These are phyloP conservation scores for Colletotrichum tofieldiae DNA, from an alignment of 2,329 filamentous ascomycete species.

Conservation along the genomic window DNA sequence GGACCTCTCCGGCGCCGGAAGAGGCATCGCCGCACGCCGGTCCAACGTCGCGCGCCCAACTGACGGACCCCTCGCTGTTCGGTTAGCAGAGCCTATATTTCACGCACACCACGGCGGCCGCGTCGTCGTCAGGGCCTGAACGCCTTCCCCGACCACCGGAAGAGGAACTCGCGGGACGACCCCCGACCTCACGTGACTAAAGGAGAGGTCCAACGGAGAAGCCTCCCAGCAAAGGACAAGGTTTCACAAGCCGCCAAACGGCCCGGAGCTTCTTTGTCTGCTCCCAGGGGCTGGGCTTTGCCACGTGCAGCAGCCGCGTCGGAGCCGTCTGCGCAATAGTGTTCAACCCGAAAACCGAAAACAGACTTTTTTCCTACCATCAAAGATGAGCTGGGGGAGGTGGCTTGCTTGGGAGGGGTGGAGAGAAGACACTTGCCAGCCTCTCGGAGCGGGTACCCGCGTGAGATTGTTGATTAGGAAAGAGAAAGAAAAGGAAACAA, in stretches of 20 bases:
- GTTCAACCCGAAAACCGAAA: too few species aligned
- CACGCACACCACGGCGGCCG: not conserved
- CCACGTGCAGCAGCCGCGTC: not conserved
- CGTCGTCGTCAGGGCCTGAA: not conserved
- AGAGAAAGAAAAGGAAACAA: not conserved
- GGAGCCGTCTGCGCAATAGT: not conserved
- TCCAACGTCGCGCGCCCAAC: not conserved
- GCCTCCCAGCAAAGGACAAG: too few species aligned
- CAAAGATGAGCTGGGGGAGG: not conserved
- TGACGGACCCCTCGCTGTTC: not conserved
- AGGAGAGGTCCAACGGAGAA: not conserved
- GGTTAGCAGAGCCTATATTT: not conserved
- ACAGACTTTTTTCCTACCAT: too few species aligned
- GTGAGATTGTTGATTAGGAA: not conserved
- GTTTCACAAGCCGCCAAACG: not conserved
- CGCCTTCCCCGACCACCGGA: not conserved
- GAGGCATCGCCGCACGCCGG: not conserved
- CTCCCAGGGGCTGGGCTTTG: too few species aligned
- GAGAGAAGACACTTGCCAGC: not conserved
- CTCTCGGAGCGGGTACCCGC: not conserved
- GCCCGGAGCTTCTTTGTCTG: not conserved
- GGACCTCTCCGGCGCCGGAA: not conserved
- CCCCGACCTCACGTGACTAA: not conserved
- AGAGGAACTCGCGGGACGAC: not conserved
- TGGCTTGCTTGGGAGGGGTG: not conserved